These are phyloP conservation scores for Aspergillus jensenii DNA, from an alignment of 2,329 filamentous ascomycete species.

Conservation along the genomic window DNA sequence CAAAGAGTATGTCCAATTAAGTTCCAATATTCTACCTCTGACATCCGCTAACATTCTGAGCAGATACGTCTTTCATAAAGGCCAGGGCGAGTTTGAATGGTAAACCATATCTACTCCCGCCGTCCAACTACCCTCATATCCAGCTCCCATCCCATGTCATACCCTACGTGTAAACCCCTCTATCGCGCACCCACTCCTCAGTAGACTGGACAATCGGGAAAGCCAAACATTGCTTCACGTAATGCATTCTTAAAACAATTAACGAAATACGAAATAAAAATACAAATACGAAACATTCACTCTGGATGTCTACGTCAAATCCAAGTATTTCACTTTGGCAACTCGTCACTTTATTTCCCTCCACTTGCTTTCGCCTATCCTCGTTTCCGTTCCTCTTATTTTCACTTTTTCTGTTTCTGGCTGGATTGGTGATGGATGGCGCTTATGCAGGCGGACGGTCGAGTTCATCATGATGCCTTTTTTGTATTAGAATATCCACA, in stretches of 20 bases:
- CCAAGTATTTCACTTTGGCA: not conserved
- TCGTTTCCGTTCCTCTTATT: constrained; percentile 6
- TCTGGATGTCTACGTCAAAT: constrained; percentile 4
- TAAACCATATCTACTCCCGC: constrained; percentile 45
- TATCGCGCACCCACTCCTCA: not conserved
- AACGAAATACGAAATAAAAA: not conserved
- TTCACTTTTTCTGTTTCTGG: not conserved
- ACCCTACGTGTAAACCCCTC: constrained; percentile 10
- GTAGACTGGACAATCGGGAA: not conserved
- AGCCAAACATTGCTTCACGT: not conserved
- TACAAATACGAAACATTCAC: constrained; percentile 4
- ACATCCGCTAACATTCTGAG: constrained; percentile 23
- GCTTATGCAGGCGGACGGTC: constrained; percentile 25
- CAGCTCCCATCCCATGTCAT: not conserved
- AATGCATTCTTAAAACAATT: not conserved
- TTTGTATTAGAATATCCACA: constrained; percentile 27
- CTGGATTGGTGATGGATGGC: constrained; percentile 22
- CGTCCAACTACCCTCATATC: not conserved
- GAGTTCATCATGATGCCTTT: constrained; percentile 12
- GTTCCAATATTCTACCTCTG: not conserved
- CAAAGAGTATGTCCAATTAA: constrained; percentile 66
- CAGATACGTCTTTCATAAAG: constrained; percentile 95
- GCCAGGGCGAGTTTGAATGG: constrained; percentile 97
- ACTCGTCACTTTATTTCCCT: not conserved
- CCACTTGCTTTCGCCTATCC: not conserved